Conservation (phyloP, 2,329 filamentous ascomycete species). For the Calonectria naviculata region DNA sequence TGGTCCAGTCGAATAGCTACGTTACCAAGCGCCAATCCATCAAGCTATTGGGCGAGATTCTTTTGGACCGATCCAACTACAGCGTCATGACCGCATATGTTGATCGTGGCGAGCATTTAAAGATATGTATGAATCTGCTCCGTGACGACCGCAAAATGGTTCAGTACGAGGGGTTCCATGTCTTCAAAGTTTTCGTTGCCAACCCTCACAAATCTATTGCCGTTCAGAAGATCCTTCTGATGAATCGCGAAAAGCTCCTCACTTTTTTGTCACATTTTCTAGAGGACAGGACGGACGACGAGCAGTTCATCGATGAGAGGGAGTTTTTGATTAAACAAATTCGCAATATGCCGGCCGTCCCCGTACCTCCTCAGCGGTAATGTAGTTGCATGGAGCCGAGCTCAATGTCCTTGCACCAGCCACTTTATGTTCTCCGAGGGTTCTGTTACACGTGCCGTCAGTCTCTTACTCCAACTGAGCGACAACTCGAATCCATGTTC, state of each 20-base stretch:
- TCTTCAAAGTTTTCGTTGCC: slow-evolving; percentile 99
- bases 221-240: slow-evolving; percentile 94
- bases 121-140: slow-evolving; percentile 97
- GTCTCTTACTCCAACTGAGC: neutral
- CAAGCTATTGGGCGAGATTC: slow-evolving; percentile 93
- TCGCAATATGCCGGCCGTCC: slow-evolving; percentile 70
- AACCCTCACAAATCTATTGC: slow-evolving; percentile 98
- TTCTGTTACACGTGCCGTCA: neutral
- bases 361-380: slow-evolving; percentile 63
- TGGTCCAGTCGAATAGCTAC: slow-evolving; percentile 94
- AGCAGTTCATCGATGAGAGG: slow-evolving; percentile 98
- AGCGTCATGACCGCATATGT: slow-evolving; percentile 98
- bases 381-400: neutral
- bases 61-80: slow-evolving; percentile 96
- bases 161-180: slow-evolving; percentile 98
- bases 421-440: neutral
- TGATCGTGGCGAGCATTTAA: slow-evolving; percentile 93
- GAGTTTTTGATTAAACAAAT: slow-evolving; percentile 98
- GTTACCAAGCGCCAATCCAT: slow-evolving; percentile 99
- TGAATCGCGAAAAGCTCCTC: slow-evolving; percentile 92
- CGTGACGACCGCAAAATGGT: slow-evolving; percentile 98
- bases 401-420: neutral
- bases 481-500: neutral
- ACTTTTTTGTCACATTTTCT: slow-evolving; percentile 92
- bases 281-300: slow-evolving; percentile 94